Percentiles rank a stretch among this genome's conserved stretches.
These are phyloP conservation scores for Cicer pinnatifidum DNA, from an alignment of 306 rosid genomes.

Conservation along the genomic window DNA sequence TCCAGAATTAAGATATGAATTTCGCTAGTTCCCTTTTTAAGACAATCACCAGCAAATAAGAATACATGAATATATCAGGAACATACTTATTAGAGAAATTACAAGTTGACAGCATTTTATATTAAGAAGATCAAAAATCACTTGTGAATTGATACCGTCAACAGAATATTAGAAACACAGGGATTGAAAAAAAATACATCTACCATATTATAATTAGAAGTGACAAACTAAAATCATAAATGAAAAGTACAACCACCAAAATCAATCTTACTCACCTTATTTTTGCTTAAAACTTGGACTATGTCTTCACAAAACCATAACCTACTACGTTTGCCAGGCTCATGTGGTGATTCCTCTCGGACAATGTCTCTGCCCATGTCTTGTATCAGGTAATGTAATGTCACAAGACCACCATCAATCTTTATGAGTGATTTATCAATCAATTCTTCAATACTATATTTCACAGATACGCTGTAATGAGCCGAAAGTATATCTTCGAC, in stretches of 20 bases:
- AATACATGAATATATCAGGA: not conserved
- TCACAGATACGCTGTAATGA: not conserved
- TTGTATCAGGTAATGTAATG: conserved; percentile 14
- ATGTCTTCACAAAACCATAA: conserved; percentile 14
- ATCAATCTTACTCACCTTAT: not conserved
- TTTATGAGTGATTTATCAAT: conserved; percentile 38
- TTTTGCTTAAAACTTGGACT: not conserved
- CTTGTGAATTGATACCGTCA: not conserved
- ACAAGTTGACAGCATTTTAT: not conserved
- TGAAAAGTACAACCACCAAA: not conserved
- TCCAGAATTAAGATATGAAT: conserved; percentile 25
- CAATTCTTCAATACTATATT: not conserved
- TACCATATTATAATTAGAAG: not conserved
- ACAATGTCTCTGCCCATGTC: conserved; percentile 14
- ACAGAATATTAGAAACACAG: not conserved
- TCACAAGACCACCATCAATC: not conserved
- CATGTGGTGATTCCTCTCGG: not conserved
- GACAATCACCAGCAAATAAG: not conserved
- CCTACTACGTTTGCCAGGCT: conserved; percentile 9
- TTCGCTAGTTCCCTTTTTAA: conserved; percentile 27
- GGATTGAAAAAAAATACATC: not conserved
- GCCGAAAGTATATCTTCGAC: conserved; percentile 23
- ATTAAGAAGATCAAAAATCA: not conserved
- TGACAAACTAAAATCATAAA: not conserved
- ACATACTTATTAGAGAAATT: not conserved